phyloP scores from a whole-genome alignment of 495 filamentous ascomycete genomes.

The Talaromyces ruber region DNA sequence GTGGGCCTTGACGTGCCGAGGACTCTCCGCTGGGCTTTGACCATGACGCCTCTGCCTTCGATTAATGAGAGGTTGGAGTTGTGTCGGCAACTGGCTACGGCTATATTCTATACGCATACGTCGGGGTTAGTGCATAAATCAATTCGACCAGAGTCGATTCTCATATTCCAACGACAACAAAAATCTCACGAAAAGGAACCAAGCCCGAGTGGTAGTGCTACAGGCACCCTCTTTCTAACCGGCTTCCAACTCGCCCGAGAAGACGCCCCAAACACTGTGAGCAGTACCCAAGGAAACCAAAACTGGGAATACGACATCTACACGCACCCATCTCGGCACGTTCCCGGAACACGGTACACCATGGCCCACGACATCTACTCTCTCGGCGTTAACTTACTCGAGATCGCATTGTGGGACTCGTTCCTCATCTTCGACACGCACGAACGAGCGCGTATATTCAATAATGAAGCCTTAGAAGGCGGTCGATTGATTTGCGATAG shows the following conservation, averaged over 20 bases:
- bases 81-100: not conserved
- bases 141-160: not conserved
- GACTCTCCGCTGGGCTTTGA: not conserved
- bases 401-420: conserved; percentile 48
- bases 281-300: not conserved
- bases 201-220: not conserved
- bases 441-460: not conserved
- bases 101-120: not conserved
- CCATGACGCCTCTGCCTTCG: not conserved
- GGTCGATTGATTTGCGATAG: not conserved
- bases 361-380: conserved; percentile 59
- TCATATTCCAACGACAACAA: not conserved
- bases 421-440: conserved; percentile 16
- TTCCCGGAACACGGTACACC: conserved; percentile 11
- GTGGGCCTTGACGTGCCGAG: not conserved
- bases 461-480: not conserved
- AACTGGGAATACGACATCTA: not conserved
- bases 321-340: not conserved
- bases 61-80: not conserved
- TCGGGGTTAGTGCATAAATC: not conserved
- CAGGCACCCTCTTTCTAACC: not conserved
- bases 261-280: not conserved
- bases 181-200: not conserved
- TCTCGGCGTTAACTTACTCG: conserved; percentile 47
- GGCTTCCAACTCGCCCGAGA: not conserved